Evolutionary conservation across 1,284 basidiomycete species (phyloP).

Genomic region (Mycena sp.): DNA sequence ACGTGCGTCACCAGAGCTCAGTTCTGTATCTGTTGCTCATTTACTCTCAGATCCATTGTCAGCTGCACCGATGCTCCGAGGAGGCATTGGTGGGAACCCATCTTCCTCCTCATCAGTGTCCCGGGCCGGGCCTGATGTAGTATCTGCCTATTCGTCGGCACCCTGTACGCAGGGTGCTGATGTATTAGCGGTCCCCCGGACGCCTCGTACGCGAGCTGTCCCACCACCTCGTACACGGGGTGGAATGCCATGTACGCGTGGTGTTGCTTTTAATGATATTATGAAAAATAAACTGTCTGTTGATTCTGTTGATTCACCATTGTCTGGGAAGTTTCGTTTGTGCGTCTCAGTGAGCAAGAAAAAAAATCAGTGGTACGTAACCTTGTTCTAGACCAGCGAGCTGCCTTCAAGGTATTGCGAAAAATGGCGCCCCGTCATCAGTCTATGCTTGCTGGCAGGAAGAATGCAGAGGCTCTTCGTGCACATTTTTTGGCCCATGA

Average conservation of each 20-base stretch:
- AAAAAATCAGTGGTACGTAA: not conserved
- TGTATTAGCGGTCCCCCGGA: not conserved
- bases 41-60: not conserved
- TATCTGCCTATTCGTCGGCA: not conserved
- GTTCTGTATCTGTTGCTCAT: not conserved
- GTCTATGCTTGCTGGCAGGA: no score
- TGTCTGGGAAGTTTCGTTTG: not conserved
- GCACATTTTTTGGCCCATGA: no score
- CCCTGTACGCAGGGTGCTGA: not conserved
- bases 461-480: no score
- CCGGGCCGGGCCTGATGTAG: no score
- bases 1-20: not conserved
- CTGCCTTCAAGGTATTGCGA: no score
- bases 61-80: not conserved
- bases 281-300: no score
- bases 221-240: not conserved
- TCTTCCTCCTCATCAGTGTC: not conserved
- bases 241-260: not conserved
- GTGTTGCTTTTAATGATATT: no score
- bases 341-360: not conserved
- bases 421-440: no score
- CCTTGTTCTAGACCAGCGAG: no score
- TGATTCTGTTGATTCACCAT: no score
- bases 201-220: no score
- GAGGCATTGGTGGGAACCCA: not conserved